Conservation (phyloP, 2,329 filamentous ascomycete species). For the Ampelomyces quisqualis region DNA sequence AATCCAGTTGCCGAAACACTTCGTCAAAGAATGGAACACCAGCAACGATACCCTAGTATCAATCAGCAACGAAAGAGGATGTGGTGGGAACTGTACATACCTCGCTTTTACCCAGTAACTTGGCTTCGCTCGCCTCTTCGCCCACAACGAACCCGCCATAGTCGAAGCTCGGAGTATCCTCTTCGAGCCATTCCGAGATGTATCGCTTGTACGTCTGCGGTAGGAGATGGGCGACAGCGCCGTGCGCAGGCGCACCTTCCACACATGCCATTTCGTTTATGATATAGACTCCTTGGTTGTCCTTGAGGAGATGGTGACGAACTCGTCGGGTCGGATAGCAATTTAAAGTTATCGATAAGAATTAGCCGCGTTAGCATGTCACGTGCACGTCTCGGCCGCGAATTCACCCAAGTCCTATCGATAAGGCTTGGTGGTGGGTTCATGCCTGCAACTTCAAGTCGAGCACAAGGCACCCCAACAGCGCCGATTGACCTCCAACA, state of each 20-base stretch:
- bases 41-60: conserved; percentile 70
- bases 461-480: conserved; percentile 2
- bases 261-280: conserved; percentile 17
- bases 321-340: neutral
- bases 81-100: conserved; percentile 36
- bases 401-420: no score
- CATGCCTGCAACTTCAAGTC: conserved; percentile 5
- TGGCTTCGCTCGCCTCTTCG: conserved; percentile 54
- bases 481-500: conserved; percentile 13
- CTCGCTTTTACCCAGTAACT: conserved; percentile 59
- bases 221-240: conserved; percentile 70
- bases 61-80: neutral
- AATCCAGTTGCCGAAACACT: conserved; percentile 85
- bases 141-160: conserved; percentile 97
- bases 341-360: conserved; percentile 3
- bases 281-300: neutral
- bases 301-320: neutral
- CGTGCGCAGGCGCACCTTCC: conserved; percentile 59
- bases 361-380: conserved; percentile 24
- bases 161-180: conserved; percentile 95
- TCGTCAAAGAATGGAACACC: conserved; percentile 95
- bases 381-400: no score
- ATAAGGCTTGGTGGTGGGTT: neutral
- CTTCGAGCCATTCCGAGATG: conserved; percentile 83
- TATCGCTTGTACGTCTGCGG: conserved; percentile 81